A percentile compares a stretch with the other conserved stretches of the same genome.
These are phyloP conservation scores for Hypoxylon fragiforme DNA, from an alignment of 495 filamentous ascomycete species.

Conservation along the genomic window DNA sequence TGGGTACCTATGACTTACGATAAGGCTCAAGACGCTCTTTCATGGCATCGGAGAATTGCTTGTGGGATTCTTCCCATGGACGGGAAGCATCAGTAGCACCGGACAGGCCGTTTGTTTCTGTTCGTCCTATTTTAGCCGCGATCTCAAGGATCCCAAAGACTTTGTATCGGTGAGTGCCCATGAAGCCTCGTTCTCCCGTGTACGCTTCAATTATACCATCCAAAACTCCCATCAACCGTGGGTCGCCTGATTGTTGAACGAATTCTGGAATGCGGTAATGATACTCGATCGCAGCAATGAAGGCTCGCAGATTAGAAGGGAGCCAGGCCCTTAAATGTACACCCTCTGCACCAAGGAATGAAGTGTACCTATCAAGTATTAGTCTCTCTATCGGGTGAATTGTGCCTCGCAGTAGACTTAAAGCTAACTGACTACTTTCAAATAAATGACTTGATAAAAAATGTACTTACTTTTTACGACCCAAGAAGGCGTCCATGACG, in stretches of 20 bases:
- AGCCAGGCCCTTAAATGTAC: conserved; percentile 54
- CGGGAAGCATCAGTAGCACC: conserved; percentile 45
- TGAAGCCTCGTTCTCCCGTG: conserved; percentile 54
- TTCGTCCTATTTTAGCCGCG: conserved; percentile 53
- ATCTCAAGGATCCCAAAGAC: conserved; percentile 58
- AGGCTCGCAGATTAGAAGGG: conserved; percentile 53
- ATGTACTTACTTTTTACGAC: conserved; percentile 45
- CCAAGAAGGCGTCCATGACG: conserved; percentile 59
- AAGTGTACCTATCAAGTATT: conserved; percentile 40
- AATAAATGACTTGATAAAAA: too few relatives aligned
- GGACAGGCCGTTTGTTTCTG: conserved; percentile 54
- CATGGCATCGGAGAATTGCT: conserved; percentile 56
- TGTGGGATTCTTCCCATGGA: conserved; percentile 56
- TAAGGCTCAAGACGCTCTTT: conserved; percentile 54
- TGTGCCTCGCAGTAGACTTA: too few relatives aligned
- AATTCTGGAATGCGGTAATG: conserved; percentile 55
- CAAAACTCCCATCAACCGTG: conserved; percentile 48
- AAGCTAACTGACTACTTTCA: too few relatives aligned
- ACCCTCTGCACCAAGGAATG: conserved; percentile 53
- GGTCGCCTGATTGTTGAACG: conserved; percentile 50
- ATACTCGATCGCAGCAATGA: conserved; percentile 55
- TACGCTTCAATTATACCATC: conserved; percentile 56
- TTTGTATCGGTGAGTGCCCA: conserved; percentile 58
- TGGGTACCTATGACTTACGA: conserved; percentile 29
- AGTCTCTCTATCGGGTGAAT: too few relatives aligned